These are phyloP conservation scores for Emiliania huxleyi DNA, from an alignment of 78 protist species.

Conservation along the genomic window DNA sequence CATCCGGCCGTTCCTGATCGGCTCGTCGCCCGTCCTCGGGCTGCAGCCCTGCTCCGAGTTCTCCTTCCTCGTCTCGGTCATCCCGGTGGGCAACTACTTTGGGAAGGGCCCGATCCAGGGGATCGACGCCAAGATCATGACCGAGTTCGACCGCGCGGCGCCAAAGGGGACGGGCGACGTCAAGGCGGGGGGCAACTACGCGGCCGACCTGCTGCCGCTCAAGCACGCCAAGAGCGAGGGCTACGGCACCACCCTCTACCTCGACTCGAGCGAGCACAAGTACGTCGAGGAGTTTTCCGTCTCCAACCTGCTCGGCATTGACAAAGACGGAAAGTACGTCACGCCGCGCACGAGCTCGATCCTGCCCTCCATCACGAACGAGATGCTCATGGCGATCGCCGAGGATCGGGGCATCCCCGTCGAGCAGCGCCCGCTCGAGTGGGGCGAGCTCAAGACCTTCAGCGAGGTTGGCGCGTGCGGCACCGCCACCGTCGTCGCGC, in stretches of 20 bases:
- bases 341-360: neutral
- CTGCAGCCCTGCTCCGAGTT: slow-evolving; percentile 21
- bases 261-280: neutral
- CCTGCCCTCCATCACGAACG: neutral
- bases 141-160: slow-evolving; percentile 27
- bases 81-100: slow-evolving; percentile 32
- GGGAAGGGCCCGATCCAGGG: neutral
- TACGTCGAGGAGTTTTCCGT: slow-evolving; percentile 8
- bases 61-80: neutral
- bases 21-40: slow-evolving; percentile 16
- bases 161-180: slow-evolving; percentile 24
- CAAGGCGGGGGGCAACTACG: slow-evolving; percentile 37
- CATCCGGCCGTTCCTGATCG: slow-evolving; percentile 29
- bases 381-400: slow-evolving; percentile 14
- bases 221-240: slow-evolving; percentile 13
- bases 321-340: neutral
- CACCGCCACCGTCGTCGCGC: slow-evolving; percentile 26
- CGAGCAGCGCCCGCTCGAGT: slow-evolving; percentile 3
- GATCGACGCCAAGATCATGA: neutral
- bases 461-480: slow-evolving; percentile 21
- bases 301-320: slow-evolving; percentile 20
- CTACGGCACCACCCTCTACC: slow-evolving; percentile 10
- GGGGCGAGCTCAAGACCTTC: neutral
- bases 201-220: slow-evolving; percentile 28
- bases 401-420: neutral